A percentile compares a stretch with the other conserved stretches of the same genome.
Evolutionary conservation across 2,329 filamentous ascomycete genomes (phyloP).

Genomic region (Penicillium rolfsii): DNA sequence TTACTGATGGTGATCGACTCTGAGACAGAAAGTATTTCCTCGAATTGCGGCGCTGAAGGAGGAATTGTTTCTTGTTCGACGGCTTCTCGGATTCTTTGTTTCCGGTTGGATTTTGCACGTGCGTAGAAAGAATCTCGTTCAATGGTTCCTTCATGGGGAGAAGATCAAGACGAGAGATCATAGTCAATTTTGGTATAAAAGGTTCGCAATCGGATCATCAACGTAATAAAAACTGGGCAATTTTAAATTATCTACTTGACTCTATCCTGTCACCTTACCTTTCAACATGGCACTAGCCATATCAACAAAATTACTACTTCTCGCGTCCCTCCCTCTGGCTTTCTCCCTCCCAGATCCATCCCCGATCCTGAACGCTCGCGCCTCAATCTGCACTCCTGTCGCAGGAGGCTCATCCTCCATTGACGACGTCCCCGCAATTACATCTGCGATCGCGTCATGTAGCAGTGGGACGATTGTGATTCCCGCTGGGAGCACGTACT

Average conservation of each 20-base stretch:
- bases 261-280: neutral
- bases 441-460: slow-evolving; percentile 46
- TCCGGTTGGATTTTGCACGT: slow-evolving; percentile 1
- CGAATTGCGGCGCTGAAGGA: slow-evolving; percentile 12
- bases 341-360: slow-evolving; percentile 11
- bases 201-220: neutral
- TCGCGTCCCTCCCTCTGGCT: slow-evolving; percentile 9
- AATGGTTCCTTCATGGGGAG: too few relatives aligned
- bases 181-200: neutral
- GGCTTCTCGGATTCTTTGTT: neutral
- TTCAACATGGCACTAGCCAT: neutral
- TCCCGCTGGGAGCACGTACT: slow-evolving; percentile 47
- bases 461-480: slow-evolving; percentile 53
- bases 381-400: slow-evolving; percentile 38
- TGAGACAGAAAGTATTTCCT: slow-evolving; percentile 14
- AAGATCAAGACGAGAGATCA: too few relatives aligned
- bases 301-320: neutral
- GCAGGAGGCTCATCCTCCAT: slow-evolving; percentile 36
- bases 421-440: slow-evolving; percentile 52
- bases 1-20: neutral
- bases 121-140: neutral
- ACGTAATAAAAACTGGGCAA: neutral
- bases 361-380: slow-evolving; percentile 21
- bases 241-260: neutral
- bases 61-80: slow-evolving; percentile 10